These are phyloP conservation scores for Nymphaea colorata DNA, from an alignment of 164 flowering plant genomes.

Conservation along the genomic window DNA sequence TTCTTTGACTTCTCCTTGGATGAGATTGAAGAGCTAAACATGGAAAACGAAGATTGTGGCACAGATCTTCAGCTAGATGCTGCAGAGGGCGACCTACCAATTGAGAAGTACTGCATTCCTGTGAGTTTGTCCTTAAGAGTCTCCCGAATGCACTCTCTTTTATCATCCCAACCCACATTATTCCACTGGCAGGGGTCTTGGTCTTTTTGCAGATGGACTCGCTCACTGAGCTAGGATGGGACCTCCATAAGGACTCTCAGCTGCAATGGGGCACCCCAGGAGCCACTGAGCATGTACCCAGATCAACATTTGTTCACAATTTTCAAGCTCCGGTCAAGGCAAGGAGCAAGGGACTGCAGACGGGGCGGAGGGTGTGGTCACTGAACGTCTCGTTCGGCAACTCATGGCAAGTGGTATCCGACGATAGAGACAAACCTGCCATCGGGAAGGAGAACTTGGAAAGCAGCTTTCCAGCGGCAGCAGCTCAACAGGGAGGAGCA, in stretches of 20 bases:
- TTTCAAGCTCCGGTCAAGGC: neutral
- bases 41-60: neutral
- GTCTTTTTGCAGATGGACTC: neutral
- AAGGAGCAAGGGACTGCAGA: conserved; percentile 2
- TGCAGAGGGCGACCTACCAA: neutral
- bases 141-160: neutral
- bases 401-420: neutral
- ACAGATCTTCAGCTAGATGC: neutral
- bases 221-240: neutral
- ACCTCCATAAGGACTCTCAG: neutral
- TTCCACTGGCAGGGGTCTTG: neutral
- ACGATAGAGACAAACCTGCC: neutral
- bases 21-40: neutral
- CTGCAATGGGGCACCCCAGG: neutral
- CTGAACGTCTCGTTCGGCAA: neutral
- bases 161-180: neutral
- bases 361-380: neutral
- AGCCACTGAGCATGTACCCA: neutral
- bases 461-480: neutral
- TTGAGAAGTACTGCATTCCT: neutral
- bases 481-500: neutral
- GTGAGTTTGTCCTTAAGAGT: neutral
- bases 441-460: conserved; percentile 8
- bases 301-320: neutral
- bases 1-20: neutral